Percentiles rank a stretch among this genome's conserved stretches.
phyloP scores from a whole-genome alignment of 495 filamentous ascomycete species.

The Penicillium egyptiacum region DNA sequence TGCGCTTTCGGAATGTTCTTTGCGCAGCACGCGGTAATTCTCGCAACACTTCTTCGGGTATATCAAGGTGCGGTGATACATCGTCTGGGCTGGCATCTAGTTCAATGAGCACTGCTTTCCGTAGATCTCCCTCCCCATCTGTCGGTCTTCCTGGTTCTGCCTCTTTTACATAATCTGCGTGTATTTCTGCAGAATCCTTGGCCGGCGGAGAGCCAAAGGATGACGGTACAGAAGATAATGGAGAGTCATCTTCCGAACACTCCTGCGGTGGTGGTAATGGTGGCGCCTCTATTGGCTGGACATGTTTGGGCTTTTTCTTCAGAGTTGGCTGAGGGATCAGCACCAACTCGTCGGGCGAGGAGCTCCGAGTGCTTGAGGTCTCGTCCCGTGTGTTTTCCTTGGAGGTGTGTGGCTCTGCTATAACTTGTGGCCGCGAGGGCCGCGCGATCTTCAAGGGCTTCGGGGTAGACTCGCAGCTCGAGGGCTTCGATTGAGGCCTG shows the following conservation, averaged over 20 bases:
- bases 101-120: neutral
- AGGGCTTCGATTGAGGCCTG: constrained; percentile 13
- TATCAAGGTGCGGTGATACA: constrained; percentile 27
- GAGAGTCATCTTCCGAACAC: constrained; percentile 34
- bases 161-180: neutral
- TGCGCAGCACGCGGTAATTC: constrained; percentile 35
- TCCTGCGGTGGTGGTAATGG: constrained; percentile 1
- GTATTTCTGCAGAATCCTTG: constrained; percentile 4
- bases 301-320: constrained; percentile 10
- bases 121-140: neutral
- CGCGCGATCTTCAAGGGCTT: constrained; percentile 4
- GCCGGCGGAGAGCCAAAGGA: constrained; percentile 21
- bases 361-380: constrained; percentile 15
- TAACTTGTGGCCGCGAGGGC: neutral
- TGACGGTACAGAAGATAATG: constrained; percentile 46
- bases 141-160: neutral
- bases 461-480: constrained; percentile 12
- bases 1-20: constrained; percentile 62
- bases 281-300: neutral
- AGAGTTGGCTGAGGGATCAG: constrained; percentile 19
- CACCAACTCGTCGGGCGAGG: constrained; percentile 37
- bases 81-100: constrained; percentile 19
- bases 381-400: neutral
- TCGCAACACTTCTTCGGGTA: constrained; percentile 33
- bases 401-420: neutral